Evolutionary conservation across 371 early-diverging fungal genomes (phyloP).

Genomic region (Mortierella sp.): DNA sequence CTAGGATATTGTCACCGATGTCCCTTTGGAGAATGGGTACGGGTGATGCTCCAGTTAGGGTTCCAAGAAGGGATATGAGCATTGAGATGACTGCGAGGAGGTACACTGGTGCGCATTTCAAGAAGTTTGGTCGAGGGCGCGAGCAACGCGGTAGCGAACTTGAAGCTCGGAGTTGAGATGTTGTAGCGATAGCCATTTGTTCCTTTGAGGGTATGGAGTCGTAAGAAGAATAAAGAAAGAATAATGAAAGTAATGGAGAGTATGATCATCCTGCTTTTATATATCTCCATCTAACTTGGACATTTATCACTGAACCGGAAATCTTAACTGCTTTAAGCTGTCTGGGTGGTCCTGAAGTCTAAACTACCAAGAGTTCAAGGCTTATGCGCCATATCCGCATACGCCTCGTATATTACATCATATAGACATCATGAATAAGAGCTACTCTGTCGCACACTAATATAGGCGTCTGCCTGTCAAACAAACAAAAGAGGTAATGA

Average conservation of each 20-base stretch:
- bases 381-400: neutral
- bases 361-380: too few relatives aligned
- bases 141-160: conserved; percentile 12
- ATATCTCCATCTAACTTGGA: too few relatives aligned
- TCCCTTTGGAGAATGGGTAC: neutral
- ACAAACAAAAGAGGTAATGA: too few relatives aligned
- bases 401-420: conserved; percentile 9
- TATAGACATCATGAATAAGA: neutral
- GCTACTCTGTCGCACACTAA: neutral
- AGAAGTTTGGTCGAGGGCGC: neutral
- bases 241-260: neutral
- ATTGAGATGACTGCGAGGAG: conserved; percentile 20
- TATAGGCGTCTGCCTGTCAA: too few relatives aligned
- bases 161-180: conserved; percentile 4
- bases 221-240: neutral
- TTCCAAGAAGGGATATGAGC: conserved; percentile 18
- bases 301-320: neutral
- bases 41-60: conserved; percentile 28
- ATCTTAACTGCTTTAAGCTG: conserved; percentile 7
- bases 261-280: too few relatives aligned
- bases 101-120: conserved; percentile 12
- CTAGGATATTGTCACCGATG: conserved; percentile 6
- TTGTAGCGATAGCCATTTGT: neutral
- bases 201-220: too few relatives aligned
- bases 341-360: too few relatives aligned